Conservation (phyloP, 2,329 filamentous ascomycete genomes). For the Colletotrichum gloeosporioides region DNA sequence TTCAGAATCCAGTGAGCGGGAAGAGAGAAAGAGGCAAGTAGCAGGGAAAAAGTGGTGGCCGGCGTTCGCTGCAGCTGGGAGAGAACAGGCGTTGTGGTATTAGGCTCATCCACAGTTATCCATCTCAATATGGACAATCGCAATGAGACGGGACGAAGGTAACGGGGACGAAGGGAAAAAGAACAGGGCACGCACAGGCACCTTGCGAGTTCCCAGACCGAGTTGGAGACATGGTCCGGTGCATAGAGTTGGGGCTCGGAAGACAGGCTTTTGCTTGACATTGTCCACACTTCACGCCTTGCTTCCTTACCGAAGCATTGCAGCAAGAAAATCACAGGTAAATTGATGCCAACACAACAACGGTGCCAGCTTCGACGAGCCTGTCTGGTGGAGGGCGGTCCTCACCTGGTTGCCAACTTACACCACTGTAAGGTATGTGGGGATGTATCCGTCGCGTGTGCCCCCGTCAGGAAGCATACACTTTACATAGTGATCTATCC, state of each 20-base stretch:
- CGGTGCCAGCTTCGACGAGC: not conserved
- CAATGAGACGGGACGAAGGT: slow-evolving; percentile 11
- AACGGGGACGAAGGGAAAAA: not conserved
- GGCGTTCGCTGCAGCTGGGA: not conserved
- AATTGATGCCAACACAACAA: not conserved
- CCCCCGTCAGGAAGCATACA: not conserved
- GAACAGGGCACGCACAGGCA: slow-evolving; percentile 4
- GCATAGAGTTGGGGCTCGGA: not conserved
- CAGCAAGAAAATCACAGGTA: not conserved
- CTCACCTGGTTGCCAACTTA: not conserved
- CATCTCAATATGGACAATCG: slow-evolving; percentile 7
- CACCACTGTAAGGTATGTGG: not conserved
- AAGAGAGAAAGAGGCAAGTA: not conserved
- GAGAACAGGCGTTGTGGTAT: slow-evolving; percentile 2
- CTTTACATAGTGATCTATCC: not conserved
- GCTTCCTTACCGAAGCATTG: not conserved
- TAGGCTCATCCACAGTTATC: slow-evolving; percentile 2
- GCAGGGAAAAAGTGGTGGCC: not conserved
- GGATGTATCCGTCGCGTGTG: not conserved
- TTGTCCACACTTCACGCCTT: not conserved
- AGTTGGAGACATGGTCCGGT: not conserved
- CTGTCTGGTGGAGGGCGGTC: not conserved
- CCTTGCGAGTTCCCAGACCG: not conserved
- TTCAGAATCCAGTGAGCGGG: not conserved
- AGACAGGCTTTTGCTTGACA: not conserved